Conservation (phyloP, 768 basidiomycete genomes). For the Mycena haematopus region DNA sequence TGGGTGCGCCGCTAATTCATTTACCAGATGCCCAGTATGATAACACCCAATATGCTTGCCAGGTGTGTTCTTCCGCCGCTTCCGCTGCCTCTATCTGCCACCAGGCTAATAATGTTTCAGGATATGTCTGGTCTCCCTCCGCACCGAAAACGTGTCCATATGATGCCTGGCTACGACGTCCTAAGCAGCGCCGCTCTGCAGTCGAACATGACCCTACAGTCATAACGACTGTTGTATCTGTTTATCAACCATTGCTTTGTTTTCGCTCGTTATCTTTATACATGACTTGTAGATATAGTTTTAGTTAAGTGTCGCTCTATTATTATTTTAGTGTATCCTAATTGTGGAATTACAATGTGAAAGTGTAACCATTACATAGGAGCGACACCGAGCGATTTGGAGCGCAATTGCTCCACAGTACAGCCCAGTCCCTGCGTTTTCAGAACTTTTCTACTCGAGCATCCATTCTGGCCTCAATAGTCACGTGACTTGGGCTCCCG, state of each 20-base stretch:
- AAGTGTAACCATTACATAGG: not conserved
- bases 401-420: no score
- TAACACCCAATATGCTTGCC: conserved; percentile 55
- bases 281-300: conserved; percentile 10
- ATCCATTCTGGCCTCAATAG: no score
- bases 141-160: conserved; percentile 69
- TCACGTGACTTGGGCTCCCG: no score
- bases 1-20: conserved; percentile 16
- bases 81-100: conserved; percentile 10
- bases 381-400: not conserved
- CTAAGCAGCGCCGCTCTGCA: conserved; percentile 60
- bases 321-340: conserved; percentile 20
- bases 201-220: conserved; percentile 60
- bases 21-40: conserved; percentile 27
- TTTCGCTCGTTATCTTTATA: conserved; percentile 14
- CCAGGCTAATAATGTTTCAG: conserved; percentile 38
- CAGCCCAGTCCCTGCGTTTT: no score
- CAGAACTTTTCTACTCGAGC: no score
- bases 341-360: conserved; percentile 7
- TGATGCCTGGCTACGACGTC: conserved; percentile 65
- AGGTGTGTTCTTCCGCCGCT: conserved; percentile 40
- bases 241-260: conserved; percentile 31
- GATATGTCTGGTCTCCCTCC: conserved; percentile 58
- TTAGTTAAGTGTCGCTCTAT: conserved; percentile 10
- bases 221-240: conserved; percentile 41